Conservation (phyloP, 805 yeast genomes). For the Candida chauliodis region DNA sequence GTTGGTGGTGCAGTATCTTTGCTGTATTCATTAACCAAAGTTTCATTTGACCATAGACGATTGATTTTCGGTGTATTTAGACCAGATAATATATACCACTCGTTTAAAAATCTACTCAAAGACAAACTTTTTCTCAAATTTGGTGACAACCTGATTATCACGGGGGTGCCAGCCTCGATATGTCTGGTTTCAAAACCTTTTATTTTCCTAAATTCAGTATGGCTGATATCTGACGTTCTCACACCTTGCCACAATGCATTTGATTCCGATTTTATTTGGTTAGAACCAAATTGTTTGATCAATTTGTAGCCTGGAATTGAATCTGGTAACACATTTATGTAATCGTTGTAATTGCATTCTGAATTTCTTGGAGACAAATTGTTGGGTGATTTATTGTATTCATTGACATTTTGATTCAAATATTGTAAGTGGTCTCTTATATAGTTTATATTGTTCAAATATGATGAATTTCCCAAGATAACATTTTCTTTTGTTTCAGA, state of each 20-base stretch:
- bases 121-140: constrained; percentile 18
- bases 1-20: constrained; percentile 4
- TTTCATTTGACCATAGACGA: constrained; percentile 16
- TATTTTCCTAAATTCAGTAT: constrained; percentile 2
- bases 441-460: constrained; percentile 18
- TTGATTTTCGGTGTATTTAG: constrained; percentile 15
- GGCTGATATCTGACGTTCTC: constrained; percentile 15
- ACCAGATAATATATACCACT: constrained; percentile 31
- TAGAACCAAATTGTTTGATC: constrained; percentile 16
- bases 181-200: background rate
- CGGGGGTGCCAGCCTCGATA: constrained; percentile 5
- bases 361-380: constrained; percentile 4
- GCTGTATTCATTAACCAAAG: constrained; percentile 12
- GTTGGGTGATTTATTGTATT: constrained; percentile 1
- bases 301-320: constrained; percentile 23
- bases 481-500: constrained; percentile 4
- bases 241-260: constrained; percentile 1
- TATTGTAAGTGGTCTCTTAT: constrained; percentile 18
- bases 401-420: constrained; percentile 10
- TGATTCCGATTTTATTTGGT: constrained; percentile 14
- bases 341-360: constrained; percentile 13
- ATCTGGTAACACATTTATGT: constrained; percentile 10
- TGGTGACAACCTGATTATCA: constrained; percentile 23
- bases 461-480: constrained; percentile 17
- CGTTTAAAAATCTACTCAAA: constrained; percentile 28